These are phyloP conservation scores for Calamus simplicifolius DNA, from an alignment of 176 grass and related monocot genomes.

Conservation along the genomic window DNA sequence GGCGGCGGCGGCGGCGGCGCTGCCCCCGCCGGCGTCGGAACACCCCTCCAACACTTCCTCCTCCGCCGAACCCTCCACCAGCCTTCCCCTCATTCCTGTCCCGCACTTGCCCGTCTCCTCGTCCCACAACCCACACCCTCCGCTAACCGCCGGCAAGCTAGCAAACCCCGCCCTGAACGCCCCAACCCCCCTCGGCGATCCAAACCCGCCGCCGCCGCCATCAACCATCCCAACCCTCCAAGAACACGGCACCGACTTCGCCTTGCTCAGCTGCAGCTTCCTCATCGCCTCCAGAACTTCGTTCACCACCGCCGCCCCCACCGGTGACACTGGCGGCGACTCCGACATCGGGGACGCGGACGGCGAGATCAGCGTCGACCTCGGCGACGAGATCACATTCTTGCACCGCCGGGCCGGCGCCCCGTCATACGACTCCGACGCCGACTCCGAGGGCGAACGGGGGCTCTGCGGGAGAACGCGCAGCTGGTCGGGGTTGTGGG, in stretches of 20 bases:
- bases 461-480: neutral
- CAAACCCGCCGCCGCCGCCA: neutral
- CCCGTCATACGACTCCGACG: slow-evolving; percentile 1
- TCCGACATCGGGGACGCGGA: neutral
- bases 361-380: slow-evolving; percentile 10
- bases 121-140: neutral
- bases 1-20: neutral
- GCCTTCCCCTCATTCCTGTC: slow-evolving; percentile 8
- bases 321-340: slow-evolving; percentile 3
- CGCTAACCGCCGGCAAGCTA: neutral
- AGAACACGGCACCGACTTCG: neutral
- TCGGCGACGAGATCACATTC: slow-evolving; percentile 2
- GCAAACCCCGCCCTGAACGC: slow-evolving; percentile 1
- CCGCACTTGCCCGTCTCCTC: slow-evolving; percentile 7
- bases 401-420: neutral
- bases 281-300: slow-evolving; percentile 6
- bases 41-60: neutral
- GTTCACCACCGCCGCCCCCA: neutral
- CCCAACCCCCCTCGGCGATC: neutral
- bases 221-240: neutral
- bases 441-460: no score
- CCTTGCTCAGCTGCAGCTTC: slow-evolving; percentile 14
- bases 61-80: neutral
- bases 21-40: no score
- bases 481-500: slow-evolving; percentile 12